Evolutionary conservation across 306 rosid species (phyloP), one percentile per base, ranked within the genome.

Genomic region (Vigna reflexopilosa): DNA sequence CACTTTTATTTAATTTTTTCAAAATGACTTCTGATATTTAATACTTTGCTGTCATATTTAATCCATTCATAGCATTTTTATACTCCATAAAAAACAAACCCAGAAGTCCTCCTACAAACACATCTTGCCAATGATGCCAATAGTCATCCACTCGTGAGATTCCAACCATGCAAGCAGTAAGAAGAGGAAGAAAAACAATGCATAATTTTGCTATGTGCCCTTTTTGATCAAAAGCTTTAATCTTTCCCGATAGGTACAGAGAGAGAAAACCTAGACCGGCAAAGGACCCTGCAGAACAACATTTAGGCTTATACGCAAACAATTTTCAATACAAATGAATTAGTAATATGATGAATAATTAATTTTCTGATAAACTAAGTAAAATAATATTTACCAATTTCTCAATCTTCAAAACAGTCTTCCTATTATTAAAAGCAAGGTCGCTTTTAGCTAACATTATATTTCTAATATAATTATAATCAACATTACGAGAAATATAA

Each of bases 81-180:
- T 7, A 61, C 57, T 15, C 2, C 34, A 47, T 10, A 24, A 62
- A 10, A 30, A 48, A 77, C 80, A 52, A 58, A 94, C 98, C 98
- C 72, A 94, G 56, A 67, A 94, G 56, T 10, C 88, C 93, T 64
- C 97, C 98, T 14, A 90, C 90, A 59, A 94, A 92, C 9, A 94
- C 97, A 76, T 94, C 98, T 83, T 88, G 92, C 98, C 98, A 94
- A 82, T 92, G 98, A 82, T 94, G 98, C 98, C 98, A 92, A 78
- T 94, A 94, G 80, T 94, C 98, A 77, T 91, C 85, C 10, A 95
- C 97, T 58, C 97, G 76, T 40, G 98, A 92, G 76, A 95, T 75
- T n/a, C 84, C 96, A 57, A 95, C 93, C 11, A 95, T 88, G 70
- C 89, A 76, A 26, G 97, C 98, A 32, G 20, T 56, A 34, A 95